Percentiles rank a stretch among this genome's conserved stretches.
Evolutionary conservation across 371 early-diverging fungal genomes (phyloP).

Genomic region (Mucor piriformis): DNA sequence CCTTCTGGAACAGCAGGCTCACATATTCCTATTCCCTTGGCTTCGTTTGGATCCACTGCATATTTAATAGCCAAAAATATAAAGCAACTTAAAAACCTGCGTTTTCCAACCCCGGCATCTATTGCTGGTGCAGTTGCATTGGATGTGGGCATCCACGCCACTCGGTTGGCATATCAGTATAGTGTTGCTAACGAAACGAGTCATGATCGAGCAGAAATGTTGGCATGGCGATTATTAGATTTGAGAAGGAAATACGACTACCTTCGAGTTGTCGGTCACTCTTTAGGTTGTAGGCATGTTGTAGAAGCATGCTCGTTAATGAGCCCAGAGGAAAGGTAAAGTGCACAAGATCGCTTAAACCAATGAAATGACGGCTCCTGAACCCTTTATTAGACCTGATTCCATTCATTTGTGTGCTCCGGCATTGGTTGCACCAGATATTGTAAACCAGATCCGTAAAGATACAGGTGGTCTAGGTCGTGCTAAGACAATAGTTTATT

Average conservation of each 20-base stretch:
- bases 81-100: slow-evolving; percentile 35
- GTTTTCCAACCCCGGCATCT: slow-evolving; percentile 43
- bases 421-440: slow-evolving; percentile 41
- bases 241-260: slow-evolving; percentile 42
- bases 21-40: slow-evolving; percentile 46
- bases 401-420: slow-evolving; percentile 54
- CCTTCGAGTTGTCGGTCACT: slow-evolving; percentile 51
- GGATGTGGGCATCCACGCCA: slow-evolving; percentile 46
- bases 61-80: slow-evolving; percentile 37
- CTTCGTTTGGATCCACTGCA: slow-evolving; percentile 43
- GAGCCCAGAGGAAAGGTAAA: slow-evolving; percentile 38
- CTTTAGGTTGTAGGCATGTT: slow-evolving; percentile 53
- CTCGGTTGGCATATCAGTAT: slow-evolving; percentile 47
- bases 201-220: slow-evolving; percentile 48
- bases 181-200: slow-evolving; percentile 39
- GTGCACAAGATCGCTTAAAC: not conserved
- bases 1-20: slow-evolving; percentile 41
- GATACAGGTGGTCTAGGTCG: slow-evolving; percentile 38
- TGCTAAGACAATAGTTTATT: slow-evolving; percentile 40
- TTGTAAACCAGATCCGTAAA: slow-evolving; percentile 28
- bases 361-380: not conserved
- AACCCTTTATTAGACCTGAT: slow-evolving; percentile 36
- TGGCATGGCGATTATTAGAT: slow-evolving; percentile 48
- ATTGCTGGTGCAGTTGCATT: slow-evolving; percentile 41
- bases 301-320: slow-evolving; percentile 49